Conservation (phyloP, 305 asterid species). For the Petunia hybrid region DNA sequence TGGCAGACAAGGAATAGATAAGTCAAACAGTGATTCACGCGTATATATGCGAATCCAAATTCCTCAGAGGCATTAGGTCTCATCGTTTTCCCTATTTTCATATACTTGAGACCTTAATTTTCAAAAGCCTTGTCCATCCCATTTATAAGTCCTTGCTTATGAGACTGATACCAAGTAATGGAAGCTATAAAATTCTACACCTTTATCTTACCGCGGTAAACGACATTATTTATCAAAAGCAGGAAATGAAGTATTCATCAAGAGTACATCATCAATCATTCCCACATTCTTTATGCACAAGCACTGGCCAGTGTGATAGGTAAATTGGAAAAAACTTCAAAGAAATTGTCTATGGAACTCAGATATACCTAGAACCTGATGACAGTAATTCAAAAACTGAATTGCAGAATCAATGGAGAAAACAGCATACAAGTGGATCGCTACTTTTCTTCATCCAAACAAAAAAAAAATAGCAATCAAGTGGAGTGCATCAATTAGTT, state of each 20-base stretch:
- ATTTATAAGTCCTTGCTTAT: too few relatives aligned
- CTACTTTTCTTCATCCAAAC: conserved; percentile 19
- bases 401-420: conserved; percentile 10
- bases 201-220: neutral
- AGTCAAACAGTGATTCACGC: neutral
- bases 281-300: neutral
- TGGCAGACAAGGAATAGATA: neutral
- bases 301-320: neutral
- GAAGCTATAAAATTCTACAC: neutral
- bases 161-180: too few relatives aligned
- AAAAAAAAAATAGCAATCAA: conserved; percentile 28
- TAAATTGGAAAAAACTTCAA: neutral
- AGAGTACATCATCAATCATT: neutral
- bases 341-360: neutral
- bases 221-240: neutral
- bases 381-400: conserved; percentile 25
- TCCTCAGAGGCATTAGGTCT: too few relatives aligned
- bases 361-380: neutral
- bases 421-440: conserved; percentile 27
- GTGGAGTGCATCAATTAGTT: conserved; percentile 25
- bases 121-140: too few relatives aligned
- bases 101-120: too few relatives aligned
- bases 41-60: too few relatives aligned
- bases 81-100: too few relatives aligned
- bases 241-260: conserved; percentile 3